Evolutionary conservation across 306 rosid species (phyloP).

Genomic region (Biancaea sappan): DNA sequence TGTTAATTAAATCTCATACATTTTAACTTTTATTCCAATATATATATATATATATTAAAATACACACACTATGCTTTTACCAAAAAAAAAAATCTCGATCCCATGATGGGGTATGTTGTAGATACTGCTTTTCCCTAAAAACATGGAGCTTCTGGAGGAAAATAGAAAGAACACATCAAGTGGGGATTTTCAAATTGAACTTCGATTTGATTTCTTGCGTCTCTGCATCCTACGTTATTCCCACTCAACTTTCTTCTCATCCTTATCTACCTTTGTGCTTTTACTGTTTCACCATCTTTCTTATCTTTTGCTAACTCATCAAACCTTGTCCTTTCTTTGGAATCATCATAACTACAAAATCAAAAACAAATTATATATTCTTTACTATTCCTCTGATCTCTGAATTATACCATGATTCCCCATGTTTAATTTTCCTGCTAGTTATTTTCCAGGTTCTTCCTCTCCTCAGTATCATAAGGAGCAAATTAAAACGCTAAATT

Average conservation of each 20-base stretch:
- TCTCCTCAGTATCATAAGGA: not conserved
- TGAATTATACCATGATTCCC: not conserved
- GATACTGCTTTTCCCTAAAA: not conserved
- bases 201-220: not conserved
- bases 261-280: not conserved
- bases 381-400: not conserved
- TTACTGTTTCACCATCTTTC: not conserved
- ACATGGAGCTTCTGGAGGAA: not conserved
- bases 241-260: slow-evolving; percentile 12
- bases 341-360: not conserved
- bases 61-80: no score
- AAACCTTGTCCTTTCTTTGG: not conserved
- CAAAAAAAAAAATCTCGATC: no score
- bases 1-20: no score
- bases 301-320: not conserved
- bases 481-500: no score
- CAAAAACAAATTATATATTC: not conserved
- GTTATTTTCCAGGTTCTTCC: not conserved
- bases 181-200: not conserved
- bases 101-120: not conserved
- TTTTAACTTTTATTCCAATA: no score
- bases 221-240: not conserved
- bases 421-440: not conserved
- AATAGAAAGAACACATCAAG: not conserved
- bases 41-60: no score